Conservation (phyloP, 1,284 basidiomycete species). For the Macrocystidia cucumis region DNA sequence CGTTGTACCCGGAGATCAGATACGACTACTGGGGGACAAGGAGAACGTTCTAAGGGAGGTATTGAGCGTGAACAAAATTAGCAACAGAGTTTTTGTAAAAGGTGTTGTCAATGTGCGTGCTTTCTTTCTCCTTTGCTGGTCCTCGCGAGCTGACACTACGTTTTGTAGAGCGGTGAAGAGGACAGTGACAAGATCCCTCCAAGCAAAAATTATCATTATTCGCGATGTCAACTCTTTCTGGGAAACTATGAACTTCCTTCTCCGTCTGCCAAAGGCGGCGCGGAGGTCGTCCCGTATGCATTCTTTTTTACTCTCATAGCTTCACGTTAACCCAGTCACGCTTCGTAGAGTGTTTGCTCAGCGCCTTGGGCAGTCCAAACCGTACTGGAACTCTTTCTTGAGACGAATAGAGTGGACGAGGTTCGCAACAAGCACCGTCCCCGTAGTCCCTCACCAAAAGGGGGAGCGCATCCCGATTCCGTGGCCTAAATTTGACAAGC, state of each 20-base stretch:
- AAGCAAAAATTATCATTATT: constrained; percentile 61
- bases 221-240: constrained; percentile 67
- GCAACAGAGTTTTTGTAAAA: constrained; percentile 65
- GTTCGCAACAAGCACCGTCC: constrained; percentile 55
- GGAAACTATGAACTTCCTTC: constrained; percentile 56
- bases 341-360: constrained; percentile 64
- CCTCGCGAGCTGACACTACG: neutral
- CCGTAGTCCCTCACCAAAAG: constrained; percentile 40
- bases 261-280: constrained; percentile 31
- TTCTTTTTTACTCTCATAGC: constrained; percentile 6
- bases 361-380: constrained; percentile 52
- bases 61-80: constrained; percentile 60
- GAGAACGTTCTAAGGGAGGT: constrained; percentile 58
- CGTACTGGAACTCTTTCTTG: constrained; percentile 45
- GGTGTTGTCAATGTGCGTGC: constrained; percentile 40
- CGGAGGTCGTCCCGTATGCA: constrained; percentile 38
- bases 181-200: constrained; percentile 19
- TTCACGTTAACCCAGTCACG: constrained; percentile 1
- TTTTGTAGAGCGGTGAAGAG: constrained; percentile 18
- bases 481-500: constrained; percentile 53
- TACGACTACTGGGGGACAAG: constrained; percentile 61
- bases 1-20: constrained; percentile 74
- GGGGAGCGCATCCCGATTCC: constrained; percentile 43
- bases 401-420: constrained; percentile 58
- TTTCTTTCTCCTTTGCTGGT: neutral